Percentiles rank a stretch among this genome's conserved stretches.
Conservation (phyloP, 2,329 filamentous ascomycete genomes). For the Corinectria fuckeliana region DNA sequence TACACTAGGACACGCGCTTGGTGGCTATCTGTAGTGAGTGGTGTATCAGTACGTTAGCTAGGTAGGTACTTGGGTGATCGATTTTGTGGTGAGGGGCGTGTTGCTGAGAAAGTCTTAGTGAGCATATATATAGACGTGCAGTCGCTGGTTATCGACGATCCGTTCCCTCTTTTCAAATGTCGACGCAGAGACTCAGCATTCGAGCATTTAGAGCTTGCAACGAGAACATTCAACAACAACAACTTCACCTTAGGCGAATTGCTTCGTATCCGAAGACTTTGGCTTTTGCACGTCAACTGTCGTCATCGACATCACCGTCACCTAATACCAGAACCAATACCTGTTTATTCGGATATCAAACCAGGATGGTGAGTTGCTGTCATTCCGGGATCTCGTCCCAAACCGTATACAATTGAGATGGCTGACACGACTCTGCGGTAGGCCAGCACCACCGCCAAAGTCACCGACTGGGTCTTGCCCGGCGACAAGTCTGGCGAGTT, state of each 20-base stretch:
- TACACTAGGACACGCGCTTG: too few relatives aligned
- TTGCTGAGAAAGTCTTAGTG: conserved; percentile 36
- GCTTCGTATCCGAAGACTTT: conserved; percentile 12
- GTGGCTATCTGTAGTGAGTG: neutral
- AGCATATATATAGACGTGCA: conserved; percentile 33
- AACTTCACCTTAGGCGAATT: conserved; percentile 1
- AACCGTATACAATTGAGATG: neutral
- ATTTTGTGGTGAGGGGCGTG: conserved; percentile 24
- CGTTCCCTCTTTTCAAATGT: conserved; percentile 25
- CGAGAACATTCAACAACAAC: conserved; percentile 12
- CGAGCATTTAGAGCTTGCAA: conserved; percentile 26
- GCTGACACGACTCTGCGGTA: conserved; percentile 22
- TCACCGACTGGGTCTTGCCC: conserved; percentile 85
- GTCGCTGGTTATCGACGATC: neutral
- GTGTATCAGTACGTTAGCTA: neutral
- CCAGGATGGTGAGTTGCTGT: conserved; percentile 33
- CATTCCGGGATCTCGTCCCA: neutral
- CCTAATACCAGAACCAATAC: neutral
- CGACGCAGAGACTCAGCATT: conserved; percentile 26
- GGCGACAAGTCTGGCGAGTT: conserved; percentile 86
- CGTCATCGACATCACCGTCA: neutral
- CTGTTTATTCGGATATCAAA: conserved; percentile 21
- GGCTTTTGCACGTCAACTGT: neutral
- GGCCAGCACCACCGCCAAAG: conserved; percentile 43
- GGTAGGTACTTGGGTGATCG: conserved; percentile 6